phyloP scores from a whole-genome alignment of 805 yeast genomes.

The Candida railenensis region DNA sequence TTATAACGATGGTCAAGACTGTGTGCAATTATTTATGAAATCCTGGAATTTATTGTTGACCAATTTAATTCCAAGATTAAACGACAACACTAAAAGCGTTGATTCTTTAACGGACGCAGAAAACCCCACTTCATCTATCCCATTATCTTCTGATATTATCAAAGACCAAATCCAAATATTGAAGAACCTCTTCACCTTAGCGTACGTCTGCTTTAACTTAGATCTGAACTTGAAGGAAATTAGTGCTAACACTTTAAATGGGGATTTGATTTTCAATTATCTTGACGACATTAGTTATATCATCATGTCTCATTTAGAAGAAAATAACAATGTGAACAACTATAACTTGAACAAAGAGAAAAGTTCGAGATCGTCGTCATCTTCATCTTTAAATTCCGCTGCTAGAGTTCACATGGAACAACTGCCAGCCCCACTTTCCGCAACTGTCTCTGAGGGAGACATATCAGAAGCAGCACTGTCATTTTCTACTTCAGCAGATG shows the following conservation, averaged over 20 bases:
- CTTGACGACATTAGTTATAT: slow-evolving; percentile 47
- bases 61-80: slow-evolving; percentile 33
- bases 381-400: slow-evolving; percentile 3
- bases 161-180: slow-evolving; percentile 39
- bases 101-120: neutral
- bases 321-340: slow-evolving; percentile 5
- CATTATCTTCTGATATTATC: slow-evolving; percentile 22
- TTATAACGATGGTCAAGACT: slow-evolving; percentile 29
- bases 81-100: slow-evolving; percentile 20
- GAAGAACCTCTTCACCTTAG: slow-evolving; percentile 44
- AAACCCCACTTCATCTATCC: slow-evolving; percentile 18
- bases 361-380: slow-evolving; percentile 3
- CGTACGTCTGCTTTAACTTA: slow-evolving; percentile 42
- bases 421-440: neutral
- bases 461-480: slow-evolving; percentile 1
- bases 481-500: slow-evolving; percentile 16
- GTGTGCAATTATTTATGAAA: slow-evolving; percentile 39
- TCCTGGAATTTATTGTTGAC: slow-evolving; percentile 45
- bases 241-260: slow-evolving; percentile 28
- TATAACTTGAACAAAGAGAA: slow-evolving; percentile 4
- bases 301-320: slow-evolving; percentile 35
- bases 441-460: neutral
- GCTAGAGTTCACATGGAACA: neutral
- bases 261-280: slow-evolving; percentile 48
- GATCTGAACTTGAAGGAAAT: slow-evolving; percentile 22